Evolutionary conservation across 306 rosid species (phyloP), one percentile per base, ranked within the genome.

Genomic region (Acmispon strigosus): DNA sequence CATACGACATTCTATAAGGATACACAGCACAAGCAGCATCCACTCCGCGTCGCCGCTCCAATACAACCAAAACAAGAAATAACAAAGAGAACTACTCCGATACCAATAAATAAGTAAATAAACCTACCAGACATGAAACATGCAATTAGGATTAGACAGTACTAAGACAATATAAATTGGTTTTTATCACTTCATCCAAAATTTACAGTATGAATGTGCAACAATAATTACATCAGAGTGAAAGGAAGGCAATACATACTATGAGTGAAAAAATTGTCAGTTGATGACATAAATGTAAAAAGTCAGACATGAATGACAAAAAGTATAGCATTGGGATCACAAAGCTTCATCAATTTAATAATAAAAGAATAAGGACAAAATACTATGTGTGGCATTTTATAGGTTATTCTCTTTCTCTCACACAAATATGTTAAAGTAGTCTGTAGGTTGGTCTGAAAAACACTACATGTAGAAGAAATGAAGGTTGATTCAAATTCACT

Each of bases 11-110:
- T 69, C 42, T 47, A 43, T 66, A 78, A 85, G 96, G 98, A 92
- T 92, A 92, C 98, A 86, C 90, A 90, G 81, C 82, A 77, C 77
- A 92, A 84, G 84, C 96, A 92, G 83, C 98, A 92, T 44, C 96
- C 90, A 29, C 80, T 92, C 78, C 91, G 73, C 22, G 93, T 79
- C n/a, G 14, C 49, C 59, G 90, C 81, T 76, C 93, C 98, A 44
- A 90, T 77, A 72, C 98, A 92, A 52, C 98, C 98, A 79, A 83
- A 90, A 74, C 89, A 90, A 76, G 98, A 90, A 77, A 92, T 47
- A 72, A 90, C 62, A 16, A 92, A 82, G 80, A 92, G 80, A 81
- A 82, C 76, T 16, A 10, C 91, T 75, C 98, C 98, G 13, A 88
- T 43, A 56, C 90, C 98, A 79, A 92, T 90, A 80, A 92, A 90